Evolutionary conservation across 2,329 filamentous ascomycete species (phyloP), one percentile per base, ranked within the genome.

Genomic region (Xylaria sp.): DNA sequence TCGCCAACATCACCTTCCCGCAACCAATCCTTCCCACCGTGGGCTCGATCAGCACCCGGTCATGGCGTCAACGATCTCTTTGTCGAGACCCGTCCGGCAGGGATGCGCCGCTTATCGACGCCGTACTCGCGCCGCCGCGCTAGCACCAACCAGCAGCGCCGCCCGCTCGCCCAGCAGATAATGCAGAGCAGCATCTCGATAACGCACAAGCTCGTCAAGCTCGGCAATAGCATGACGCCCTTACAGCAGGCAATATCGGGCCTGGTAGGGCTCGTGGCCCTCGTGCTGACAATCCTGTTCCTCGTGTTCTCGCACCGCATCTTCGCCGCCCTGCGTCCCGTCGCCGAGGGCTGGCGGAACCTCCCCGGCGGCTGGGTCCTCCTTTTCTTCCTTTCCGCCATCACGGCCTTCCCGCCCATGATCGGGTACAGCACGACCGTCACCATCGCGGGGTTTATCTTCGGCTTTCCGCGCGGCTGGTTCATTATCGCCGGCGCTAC

Each of bases 391-490:
- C 80, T 92, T 70, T 89, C 91, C 37, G 92, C 94, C 75, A 74
- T 85, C 42, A 90, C 93, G 15, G 92, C 89, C 2, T 96, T 97
- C 76, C 94, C 94, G 19, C 94, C 94, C 2, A 77, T 96, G 70
- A 89, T 97, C 66, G 94, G 94, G 14, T 97, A 96, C 81, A 92
- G 89, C 64, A 92, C 90, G 1, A 89, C 89, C 70, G 78, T 82
- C 61, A 86, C 82, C 25, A 74, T 86, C 25, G 78, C 82, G 6
- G 82, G 82, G 31, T 82, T 87, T 70, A 81, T 87, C 14, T 87
- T 81, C 72, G 85, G 83, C 2, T 85, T 86, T 67, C 82, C 80
- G 1, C 69, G 70, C 65, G 94, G 92, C 23, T 97, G 94, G 92
- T 87, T 92, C 68, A 88, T 97, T 68, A 90, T 92, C 52, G 89